Evolutionary conservation across 495 filamentous ascomycete genomes (phyloP).

Genomic region (Viridothelium virens): DNA sequence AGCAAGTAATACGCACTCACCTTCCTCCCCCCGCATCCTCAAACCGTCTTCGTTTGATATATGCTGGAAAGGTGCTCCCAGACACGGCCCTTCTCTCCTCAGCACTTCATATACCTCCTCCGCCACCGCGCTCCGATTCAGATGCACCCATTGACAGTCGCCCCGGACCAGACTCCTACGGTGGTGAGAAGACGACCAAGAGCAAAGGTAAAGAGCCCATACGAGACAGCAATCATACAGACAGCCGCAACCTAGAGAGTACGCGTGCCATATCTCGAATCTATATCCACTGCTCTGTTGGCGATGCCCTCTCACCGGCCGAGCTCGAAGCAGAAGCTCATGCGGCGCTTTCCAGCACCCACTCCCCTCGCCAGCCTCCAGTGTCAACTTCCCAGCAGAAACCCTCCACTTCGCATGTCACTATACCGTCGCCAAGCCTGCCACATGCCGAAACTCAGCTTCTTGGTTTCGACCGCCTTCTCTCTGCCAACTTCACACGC

Average conservation of each 20-base stretch:
- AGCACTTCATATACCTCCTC: conserved; percentile 52
- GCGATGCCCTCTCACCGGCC: conserved; percentile 56
- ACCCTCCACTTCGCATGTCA: conserved; percentile 13
- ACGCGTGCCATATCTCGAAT: conserved; percentile 36
- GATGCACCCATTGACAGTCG: conserved; percentile 26
- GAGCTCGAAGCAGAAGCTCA: conserved; percentile 65
- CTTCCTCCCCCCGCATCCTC: conserved; percentile 54
- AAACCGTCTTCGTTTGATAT: conserved; percentile 75
- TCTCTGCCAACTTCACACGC: conserved; percentile 68
- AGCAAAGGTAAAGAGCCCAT: conserved; percentile 52
- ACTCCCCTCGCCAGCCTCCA: conserved; percentile 13
- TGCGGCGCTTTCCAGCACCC: conserved; percentile 22
- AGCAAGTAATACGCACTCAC: conserved; percentile 67
- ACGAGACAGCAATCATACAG: conserved; percentile 31
- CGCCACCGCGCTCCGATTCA: conserved; percentile 34
- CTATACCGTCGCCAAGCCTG: conserved; percentile 38
- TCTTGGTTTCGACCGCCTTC: conserved; percentile 81
- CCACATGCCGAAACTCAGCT: conserved; percentile 40
- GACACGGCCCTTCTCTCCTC: conserved; percentile 56
- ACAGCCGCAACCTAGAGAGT: conserved; percentile 24
- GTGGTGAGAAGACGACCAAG: conserved; percentile 31
- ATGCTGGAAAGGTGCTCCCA: conserved; percentile 73
- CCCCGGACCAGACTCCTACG: conserved; percentile 30
- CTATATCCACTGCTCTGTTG: conserved; percentile 87
- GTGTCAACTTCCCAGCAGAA: conserved; percentile 8